Evolutionary conservation across 176 grass and related monocot genomes (phyloP).

Genomic region (Cymbopogon citratus): DNA sequence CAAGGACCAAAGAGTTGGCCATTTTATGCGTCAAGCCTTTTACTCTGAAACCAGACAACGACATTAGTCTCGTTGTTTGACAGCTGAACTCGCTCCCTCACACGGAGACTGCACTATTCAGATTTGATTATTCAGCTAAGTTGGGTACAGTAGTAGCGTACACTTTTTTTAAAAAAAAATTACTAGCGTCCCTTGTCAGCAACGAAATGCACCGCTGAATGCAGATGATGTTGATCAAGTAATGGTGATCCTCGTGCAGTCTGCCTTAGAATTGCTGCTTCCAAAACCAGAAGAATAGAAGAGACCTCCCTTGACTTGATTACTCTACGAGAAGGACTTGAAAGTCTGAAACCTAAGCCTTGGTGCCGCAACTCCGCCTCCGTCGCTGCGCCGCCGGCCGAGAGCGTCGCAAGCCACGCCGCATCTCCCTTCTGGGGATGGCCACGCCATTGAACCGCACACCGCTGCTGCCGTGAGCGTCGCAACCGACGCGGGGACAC

Average conservation of each 20-base stretch:
- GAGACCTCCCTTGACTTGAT: background rate
- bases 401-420: too few relatives aligned
- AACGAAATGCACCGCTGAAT: background rate
- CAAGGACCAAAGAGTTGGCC: background rate
- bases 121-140: constrained; percentile 11
- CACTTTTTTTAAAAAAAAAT: background rate
- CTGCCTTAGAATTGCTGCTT: background rate
- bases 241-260: background rate
- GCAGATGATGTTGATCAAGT: background rate
- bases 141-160: constrained; percentile 9
- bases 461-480: too few relatives aligned
- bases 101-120: background rate
- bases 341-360: too few relatives aligned
- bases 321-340: background rate
- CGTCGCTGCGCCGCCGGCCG: too few relatives aligned
- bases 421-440: too few relatives aligned
- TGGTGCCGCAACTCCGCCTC: too few relatives aligned
- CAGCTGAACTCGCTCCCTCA: background rate
- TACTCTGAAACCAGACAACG: constrained; percentile 10
- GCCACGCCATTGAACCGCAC: too few relatives aligned
- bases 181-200: background rate
- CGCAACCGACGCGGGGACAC: too few relatives aligned
- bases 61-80: background rate
- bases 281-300: background rate
- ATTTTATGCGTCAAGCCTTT: constrained; percentile 16